Evolutionary conservation across 495 filamentous ascomycete genomes (phyloP), one percentile per base, ranked within the genome.

Genomic region (Hyphodiscus hymeniophilus): DNA sequence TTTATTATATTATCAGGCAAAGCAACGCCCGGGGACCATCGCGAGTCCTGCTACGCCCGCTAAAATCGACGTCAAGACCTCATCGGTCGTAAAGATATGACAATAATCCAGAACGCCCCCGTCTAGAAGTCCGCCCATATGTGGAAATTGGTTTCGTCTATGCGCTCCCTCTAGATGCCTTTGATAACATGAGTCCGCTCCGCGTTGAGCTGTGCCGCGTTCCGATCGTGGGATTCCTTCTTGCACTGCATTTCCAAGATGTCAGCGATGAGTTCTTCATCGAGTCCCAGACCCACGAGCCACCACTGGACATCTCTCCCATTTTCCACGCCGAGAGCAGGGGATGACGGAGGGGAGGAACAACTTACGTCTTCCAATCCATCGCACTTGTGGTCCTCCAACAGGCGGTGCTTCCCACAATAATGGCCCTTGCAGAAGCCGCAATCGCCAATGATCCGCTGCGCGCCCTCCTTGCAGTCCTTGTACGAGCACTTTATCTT

Each of bases 391-490:
- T 98, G 92, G 51, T 87, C 83, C 68, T 98, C 92, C 39, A 97
- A 65, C 66, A 97, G 78, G 13, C 92, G 75, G 70, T 98, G 92
- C 71, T 87, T 89, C 43, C 84, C 87, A 70, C 92, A 98, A 71
- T 85, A 97, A 64, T 92, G 85, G 13, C 89, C 89, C 42, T 80
- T 70, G 73, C 92, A 98, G 69, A 97, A 97, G 44, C 79, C 83
- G 71, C 92, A 98, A 68, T 97, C 92, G 8, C 94, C 94, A 35
- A 95, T 85, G 61, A 97, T 95, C 46, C 85, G 79, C 63, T 94
- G 88, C 18, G 89, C 89, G 26, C 76, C 75, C 51, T 82, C 77
- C 63, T 76, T 87, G 79, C 92, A 98, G 51, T 86, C 82, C 69
- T 87, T 89, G 74, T 83, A 87, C 51, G 77, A 81, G 75, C 92